Base-by-base conservation (phyloP, 1,284 basidiomycete genomes). In the Puccinia hordei region DNA sequence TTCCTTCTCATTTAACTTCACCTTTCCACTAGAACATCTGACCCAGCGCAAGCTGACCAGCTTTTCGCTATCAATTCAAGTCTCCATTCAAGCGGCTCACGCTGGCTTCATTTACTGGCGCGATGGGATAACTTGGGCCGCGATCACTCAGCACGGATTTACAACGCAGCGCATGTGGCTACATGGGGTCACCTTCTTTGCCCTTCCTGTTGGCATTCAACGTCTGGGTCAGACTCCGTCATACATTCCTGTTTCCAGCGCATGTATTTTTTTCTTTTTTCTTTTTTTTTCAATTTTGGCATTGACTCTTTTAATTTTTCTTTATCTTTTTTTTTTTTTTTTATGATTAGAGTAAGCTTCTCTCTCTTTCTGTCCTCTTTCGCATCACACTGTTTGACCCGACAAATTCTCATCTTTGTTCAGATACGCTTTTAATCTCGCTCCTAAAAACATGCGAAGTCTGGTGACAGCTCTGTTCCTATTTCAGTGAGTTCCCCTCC, bases 261-360 rank as follows among this genome's bases (percentile, higher is more conserved):
- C 86, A 81, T 87, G 88, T 87, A 93, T 95, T 84, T 89, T 95
- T 74, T 92, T 92, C 0, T 92, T 91, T 12, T 93, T 95, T 86
- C 93, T 93, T n/a, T n/a, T n/a, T n/a, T n/a, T n/a, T n/a, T n/a
- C n/a, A n/a, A n/a, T n/a, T n/a, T n/a, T n/a, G n/a, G n/a, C n/a
- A n/a, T n/a, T n/a, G n/a, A n/a, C n/a, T n/a, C n/a, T n/a, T n/a
- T n/a, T n/a, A n/a, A n/a, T n/a, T n/a, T n/a, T n/a, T n/a, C n/a
- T n/a, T n/a, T n/a, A n/a, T n/a, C n/a, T n/a, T n/a, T n/a, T n/a
- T n/a, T n/a, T n/a, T n/a, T n/a, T n/a, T n/a, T n/a, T n/a, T n/a
- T n/a, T n/a, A n/a, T 86, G 86, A 73, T 84, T 88, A 82, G 93
- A 95, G 86, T 94, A 94, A 85, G 93, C 93, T n/a, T 22, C 33